Evolutionary conservation across 208 protist genomes (phyloP).

Genomic region (Sergeia podlipaevii): DNA sequence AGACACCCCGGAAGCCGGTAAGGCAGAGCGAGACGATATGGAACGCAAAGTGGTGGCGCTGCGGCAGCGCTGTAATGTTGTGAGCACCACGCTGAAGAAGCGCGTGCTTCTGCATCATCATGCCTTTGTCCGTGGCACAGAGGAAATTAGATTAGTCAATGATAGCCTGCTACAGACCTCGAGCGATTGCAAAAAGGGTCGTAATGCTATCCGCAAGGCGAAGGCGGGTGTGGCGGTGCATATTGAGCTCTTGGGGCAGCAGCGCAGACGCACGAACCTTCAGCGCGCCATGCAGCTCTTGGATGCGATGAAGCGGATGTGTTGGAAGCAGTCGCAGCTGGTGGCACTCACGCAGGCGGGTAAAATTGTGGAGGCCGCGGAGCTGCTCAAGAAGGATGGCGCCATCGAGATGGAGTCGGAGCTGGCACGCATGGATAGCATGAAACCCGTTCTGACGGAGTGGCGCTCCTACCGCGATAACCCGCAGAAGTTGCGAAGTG

Average conservation of each 20-base stretch:
- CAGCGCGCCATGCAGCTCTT: constrained; percentile 38
- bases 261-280: constrained; percentile 50
- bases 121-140: constrained; percentile 68
- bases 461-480: constrained; percentile 64
- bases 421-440: constrained; percentile 46
- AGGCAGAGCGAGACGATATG: constrained; percentile 47
- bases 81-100: constrained; percentile 82
- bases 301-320: constrained; percentile 57
- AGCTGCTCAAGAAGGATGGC: constrained; percentile 43
- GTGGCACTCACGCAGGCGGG: constrained; percentile 53
- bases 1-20: constrained; percentile 38
- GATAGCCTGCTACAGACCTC: constrained; percentile 73
- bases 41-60: constrained; percentile 56
- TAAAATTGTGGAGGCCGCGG: constrained; percentile 58
- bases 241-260: constrained; percentile 49
- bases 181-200: constrained; percentile 79
- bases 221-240: constrained; percentile 50
- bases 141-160: constrained; percentile 70
- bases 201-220: constrained; percentile 52
- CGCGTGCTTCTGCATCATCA: constrained; percentile 69
- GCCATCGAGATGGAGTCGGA: constrained; percentile 46
- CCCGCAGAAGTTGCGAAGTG: constrained; percentile 26
- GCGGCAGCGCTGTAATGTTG: constrained; percentile 60
- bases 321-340: constrained; percentile 56
- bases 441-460: constrained; percentile 62